Evolutionary conservation across 192 early-diverging fungal genomes (phyloP).

Genomic region (Paraglomus brasilianum): DNA sequence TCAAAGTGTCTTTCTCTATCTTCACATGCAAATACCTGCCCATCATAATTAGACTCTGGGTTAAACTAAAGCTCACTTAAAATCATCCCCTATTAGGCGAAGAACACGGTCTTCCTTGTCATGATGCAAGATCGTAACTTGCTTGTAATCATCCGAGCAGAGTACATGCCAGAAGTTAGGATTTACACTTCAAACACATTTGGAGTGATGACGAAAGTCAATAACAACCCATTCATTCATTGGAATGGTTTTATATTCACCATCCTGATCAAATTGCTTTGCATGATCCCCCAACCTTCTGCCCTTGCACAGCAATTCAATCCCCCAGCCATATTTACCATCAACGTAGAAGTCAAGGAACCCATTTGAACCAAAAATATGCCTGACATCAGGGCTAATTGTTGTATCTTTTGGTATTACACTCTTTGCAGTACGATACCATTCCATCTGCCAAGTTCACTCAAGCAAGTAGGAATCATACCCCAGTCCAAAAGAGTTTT

Average conservation of each 20-base stretch:
- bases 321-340: conserved; percentile 21
- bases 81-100: conserved; percentile 10
- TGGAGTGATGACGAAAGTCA: conserved; percentile 20
- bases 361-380: conserved; percentile 14
- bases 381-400: conserved; percentile 22
- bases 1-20: no score
- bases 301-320: conserved; percentile 20
- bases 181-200: background rate
- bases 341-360: conserved; percentile 32
- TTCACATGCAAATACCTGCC: no score
- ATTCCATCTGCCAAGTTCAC: conserved; percentile 42
- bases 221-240: conserved; percentile 15
- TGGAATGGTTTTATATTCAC: conserved; percentile 16
- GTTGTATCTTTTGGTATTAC: conserved; percentile 24
- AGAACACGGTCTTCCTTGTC: background rate
- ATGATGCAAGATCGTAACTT: conserved; percentile 2
- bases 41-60: no score
- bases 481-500: conserved; percentile 1
- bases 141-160: background rate
- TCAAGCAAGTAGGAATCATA: conserved; percentile 30
- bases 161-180: conserved; percentile 21
- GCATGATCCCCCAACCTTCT: conserved; percentile 1
- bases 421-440: conserved; percentile 24
- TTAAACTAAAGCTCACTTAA: no score
- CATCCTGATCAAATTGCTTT: conserved; percentile 13